Conservation (phyloP, 768 basidiomycete genomes). For the Boletus subcaerulescens region DNA sequence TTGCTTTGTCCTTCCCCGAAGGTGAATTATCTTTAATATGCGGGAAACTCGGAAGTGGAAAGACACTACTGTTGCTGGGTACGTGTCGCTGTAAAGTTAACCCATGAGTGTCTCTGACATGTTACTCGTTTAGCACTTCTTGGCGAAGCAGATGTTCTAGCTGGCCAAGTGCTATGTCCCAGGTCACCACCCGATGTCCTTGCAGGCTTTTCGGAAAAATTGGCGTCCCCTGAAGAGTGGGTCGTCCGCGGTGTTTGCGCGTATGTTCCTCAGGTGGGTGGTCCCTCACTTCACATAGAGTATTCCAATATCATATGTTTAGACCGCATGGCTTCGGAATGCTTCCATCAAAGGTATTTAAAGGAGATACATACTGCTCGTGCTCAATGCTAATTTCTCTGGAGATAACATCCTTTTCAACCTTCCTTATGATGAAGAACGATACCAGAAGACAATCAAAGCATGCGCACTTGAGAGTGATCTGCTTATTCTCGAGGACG, state of each 20-base stretch:
- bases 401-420: slow-evolving; percentile 76
- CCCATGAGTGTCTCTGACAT: slow-evolving; percentile 6
- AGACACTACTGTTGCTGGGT: slow-evolving; percentile 79
- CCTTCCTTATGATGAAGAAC: slow-evolving; percentile 65
- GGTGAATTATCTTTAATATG: slow-evolving; percentile 82
- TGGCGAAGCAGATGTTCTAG: slow-evolving; percentile 54
- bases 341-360: slow-evolving; percentile 44
- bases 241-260: slow-evolving; percentile 75
- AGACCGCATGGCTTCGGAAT: slow-evolving; percentile 70
- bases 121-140: slow-evolving; percentile 53
- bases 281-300: slow-evolving; percentile 1
- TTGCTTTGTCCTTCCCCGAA: slow-evolving; percentile 72
- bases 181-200: slow-evolving; percentile 80
- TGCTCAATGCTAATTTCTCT: slow-evolving; percentile 32
- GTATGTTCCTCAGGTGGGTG: slow-evolving; percentile 74
- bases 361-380: slow-evolving; percentile 22
- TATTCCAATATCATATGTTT: slow-evolving; percentile 5
- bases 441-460: slow-evolving; percentile 77
- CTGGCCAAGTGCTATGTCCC: slow-evolving; percentile 80
- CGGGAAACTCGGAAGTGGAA: slow-evolving; percentile 87
- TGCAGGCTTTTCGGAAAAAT: slow-evolving; percentile 50
- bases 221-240: slow-evolving; percentile 61
- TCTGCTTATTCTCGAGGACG: slow-evolving; percentile 80
- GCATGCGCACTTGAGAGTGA: slow-evolving; percentile 73
- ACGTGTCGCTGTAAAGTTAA: not conserved